These are phyloP conservation scores for Vitis amurensis DNA, from an alignment of 164 flowering plant genomes.

Conservation along the genomic window DNA sequence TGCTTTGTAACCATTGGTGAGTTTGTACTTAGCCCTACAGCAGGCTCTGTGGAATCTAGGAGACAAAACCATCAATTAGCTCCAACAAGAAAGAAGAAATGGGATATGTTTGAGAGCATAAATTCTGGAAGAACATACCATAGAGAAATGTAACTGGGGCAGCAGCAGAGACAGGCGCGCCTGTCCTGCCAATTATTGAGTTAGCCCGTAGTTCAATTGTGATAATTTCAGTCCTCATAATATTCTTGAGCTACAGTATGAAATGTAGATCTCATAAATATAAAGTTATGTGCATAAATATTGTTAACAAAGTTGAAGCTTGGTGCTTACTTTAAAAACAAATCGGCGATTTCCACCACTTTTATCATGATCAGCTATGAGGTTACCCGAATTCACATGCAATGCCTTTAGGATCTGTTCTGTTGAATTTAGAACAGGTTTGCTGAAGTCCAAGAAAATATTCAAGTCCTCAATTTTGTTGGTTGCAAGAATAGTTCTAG, in stretches of 20 bases:
- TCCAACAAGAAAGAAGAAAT: constrained; percentile 1
- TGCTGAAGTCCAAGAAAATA: constrained; percentile 55
- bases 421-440: constrained; percentile 46
- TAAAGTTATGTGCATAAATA: neutral
- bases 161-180: constrained; percentile 41
- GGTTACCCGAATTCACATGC: constrained; percentile 31
- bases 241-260: constrained; percentile 41
- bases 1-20: constrained; percentile 38
- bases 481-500: constrained; percentile 55
- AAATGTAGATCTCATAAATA: too few species aligned
- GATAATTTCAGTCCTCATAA: constrained; percentile 37
- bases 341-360: constrained; percentile 44
- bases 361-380: constrained; percentile 27
- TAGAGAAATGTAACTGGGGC: constrained; percentile 44
- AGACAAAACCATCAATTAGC: constrained; percentile 22
- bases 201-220: constrained; percentile 38
- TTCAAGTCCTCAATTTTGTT: constrained; percentile 46
- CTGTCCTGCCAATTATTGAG: constrained; percentile 42
- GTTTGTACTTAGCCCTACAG: constrained; percentile 37
- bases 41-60: constrained; percentile 46
- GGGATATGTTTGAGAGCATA: neutral
- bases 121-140: constrained; percentile 31
- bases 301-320: neutral
- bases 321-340: constrained; percentile 38
- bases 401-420: constrained; percentile 37